A percentile compares a stretch with the other conserved stretches of the same genome.
Conservation (phyloP, 2,329 filamentous ascomycete genomes). For the Cercospora brassicicola region DNA sequence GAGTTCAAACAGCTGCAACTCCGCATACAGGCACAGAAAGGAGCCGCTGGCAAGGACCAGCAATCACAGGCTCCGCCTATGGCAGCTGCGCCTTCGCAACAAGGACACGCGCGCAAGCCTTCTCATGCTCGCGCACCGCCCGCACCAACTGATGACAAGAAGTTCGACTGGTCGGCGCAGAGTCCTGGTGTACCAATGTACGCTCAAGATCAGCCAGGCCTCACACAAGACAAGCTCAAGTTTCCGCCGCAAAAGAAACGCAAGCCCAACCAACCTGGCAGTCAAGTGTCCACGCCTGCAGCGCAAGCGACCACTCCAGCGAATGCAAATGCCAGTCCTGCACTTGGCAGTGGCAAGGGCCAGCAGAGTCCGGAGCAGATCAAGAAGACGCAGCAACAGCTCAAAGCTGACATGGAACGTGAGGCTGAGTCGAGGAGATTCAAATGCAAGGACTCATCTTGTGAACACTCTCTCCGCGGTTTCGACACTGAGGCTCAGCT, state of each 20-base stretch:
- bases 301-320: slow-evolving; percentile 39
- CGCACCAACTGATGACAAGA: slow-evolving; percentile 39
- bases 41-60: slow-evolving; percentile 23
- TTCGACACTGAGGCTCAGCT: slow-evolving; percentile 51
- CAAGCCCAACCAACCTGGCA: slow-evolving; percentile 47
- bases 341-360: slow-evolving; percentile 38
- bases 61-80: slow-evolving; percentile 19
- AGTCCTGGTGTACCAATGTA: slow-evolving; percentile 58
- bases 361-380: slow-evolving; percentile 48
- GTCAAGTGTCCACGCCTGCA: slow-evolving; percentile 45
- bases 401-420: slow-evolving; percentile 45
- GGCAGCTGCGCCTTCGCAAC: slow-evolving; percentile 27
- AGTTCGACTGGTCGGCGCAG: slow-evolving; percentile 36
- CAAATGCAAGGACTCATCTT: slow-evolving; percentile 54
- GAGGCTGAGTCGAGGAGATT: slow-evolving; percentile 50
- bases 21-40: slow-evolving; percentile 16
- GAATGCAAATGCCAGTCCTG: slow-evolving; percentile 43
- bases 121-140: slow-evolving; percentile 35
- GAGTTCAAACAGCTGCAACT: slow-evolving; percentile 33
- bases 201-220: slow-evolving; percentile 50
- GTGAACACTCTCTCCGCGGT: slow-evolving; percentile 55
- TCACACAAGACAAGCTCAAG: slow-evolving; percentile 59
- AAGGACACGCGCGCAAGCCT: slow-evolving; percentile 30
- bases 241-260: slow-evolving; percentile 59
- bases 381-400: slow-evolving; percentile 40